A percentile compares a stretch with the other conserved stretches of the same genome.
Evolutionary conservation across 441 rosid genomes (phyloP).

Genomic region (Metrosideros polymorpha): DNA sequence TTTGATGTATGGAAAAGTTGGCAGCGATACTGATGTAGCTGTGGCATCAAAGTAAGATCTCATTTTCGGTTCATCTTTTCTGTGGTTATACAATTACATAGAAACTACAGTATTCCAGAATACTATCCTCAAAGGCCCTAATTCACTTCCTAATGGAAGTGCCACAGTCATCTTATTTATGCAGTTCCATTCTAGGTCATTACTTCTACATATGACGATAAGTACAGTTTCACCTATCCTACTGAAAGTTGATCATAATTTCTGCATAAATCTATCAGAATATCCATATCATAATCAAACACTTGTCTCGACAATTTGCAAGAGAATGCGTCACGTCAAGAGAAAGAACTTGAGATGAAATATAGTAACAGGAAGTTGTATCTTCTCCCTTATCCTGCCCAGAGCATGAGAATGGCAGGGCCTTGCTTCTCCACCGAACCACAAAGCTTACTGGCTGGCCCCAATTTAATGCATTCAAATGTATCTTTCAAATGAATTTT

Average conservation of each 20-base stretch:
- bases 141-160: background rate
- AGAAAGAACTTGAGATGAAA: background rate
- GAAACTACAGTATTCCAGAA: background rate
- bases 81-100: background rate
- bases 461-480: background rate
- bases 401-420: background rate
- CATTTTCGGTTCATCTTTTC: background rate
- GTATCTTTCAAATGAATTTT: background rate
- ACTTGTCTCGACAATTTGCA: background rate
- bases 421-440: background rate
- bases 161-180: background rate
- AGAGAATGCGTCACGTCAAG: background rate
- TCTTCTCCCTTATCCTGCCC: background rate
- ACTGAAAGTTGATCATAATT: background rate
- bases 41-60: constrained; percentile 72
- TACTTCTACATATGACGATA: background rate
- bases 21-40: constrained; percentile 72
- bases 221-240: background rate
- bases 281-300: background rate
- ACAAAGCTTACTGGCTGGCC: background rate
- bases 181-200: background rate
- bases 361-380: background rate
- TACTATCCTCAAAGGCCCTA: background rate
- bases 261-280: background rate
- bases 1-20: constrained; percentile 54